phyloP scores from a whole-genome alignment of 2,329 filamentous ascomycete genomes.

The Penicillium sp. region DNA sequence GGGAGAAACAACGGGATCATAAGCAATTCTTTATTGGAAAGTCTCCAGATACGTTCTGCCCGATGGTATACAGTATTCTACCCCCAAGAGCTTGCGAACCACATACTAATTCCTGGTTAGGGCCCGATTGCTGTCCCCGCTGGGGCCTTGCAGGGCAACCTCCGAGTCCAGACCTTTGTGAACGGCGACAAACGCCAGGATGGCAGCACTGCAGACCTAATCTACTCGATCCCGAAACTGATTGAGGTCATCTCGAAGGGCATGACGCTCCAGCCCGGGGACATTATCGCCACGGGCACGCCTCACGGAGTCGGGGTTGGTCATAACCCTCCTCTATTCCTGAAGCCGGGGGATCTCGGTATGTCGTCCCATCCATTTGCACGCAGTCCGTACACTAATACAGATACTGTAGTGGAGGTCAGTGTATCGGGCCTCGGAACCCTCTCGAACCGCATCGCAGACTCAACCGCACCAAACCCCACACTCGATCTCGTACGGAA shows the following conservation, averaged over 20 bases:
- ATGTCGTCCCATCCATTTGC: not conserved
- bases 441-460: not conserved
- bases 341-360: not conserved
- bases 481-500: not conserved
- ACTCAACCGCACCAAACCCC: not conserved
- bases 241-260: not conserved
- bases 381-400: not conserved
- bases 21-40: conserved; percentile 67
- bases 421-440: not conserved
- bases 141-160: not conserved
- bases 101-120: not conserved
- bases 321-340: not conserved
- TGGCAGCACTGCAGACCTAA: not conserved
- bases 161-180: not conserved
- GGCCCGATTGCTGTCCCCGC: not conserved
- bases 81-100: not conserved
- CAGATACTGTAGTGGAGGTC: not conserved
- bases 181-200: not conserved
- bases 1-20: conserved; percentile 61
- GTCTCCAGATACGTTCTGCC: conserved; percentile 60
- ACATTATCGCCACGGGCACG: not conserved
- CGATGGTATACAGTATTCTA: conserved; percentile 46
- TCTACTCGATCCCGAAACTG: not conserved
- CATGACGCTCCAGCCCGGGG: not conserved
- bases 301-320: not conserved